These are phyloP conservation scores for Magnolia officinalis DNA, from an alignment of 164 flowering plant species.

Conservation along the genomic window DNA sequence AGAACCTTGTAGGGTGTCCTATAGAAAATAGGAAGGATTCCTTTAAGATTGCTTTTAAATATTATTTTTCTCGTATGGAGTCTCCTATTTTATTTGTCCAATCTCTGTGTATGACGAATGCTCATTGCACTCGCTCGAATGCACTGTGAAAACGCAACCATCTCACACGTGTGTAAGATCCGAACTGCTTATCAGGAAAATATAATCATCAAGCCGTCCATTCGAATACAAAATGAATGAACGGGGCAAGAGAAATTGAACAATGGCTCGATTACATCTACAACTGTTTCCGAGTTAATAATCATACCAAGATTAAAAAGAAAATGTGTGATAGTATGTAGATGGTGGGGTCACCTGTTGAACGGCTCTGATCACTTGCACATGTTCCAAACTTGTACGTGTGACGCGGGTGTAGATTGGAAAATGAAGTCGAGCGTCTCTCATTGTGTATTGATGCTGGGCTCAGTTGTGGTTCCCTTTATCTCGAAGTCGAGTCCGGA, in stretches of 20 bases:
- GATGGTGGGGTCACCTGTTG: no score
- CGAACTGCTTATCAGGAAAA: neutral
- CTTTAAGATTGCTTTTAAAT: slow-evolving; percentile 12
- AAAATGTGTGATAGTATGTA: no score
- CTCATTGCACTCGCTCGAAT: neutral
- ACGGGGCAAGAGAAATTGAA: no score
- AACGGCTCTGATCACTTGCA: no score
- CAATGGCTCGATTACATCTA: no score
- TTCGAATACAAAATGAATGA: no score
- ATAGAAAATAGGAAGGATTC: slow-evolving; percentile 22
- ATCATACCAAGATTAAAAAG: no score
- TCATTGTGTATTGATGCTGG: neutral
- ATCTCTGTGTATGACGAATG: neutral
- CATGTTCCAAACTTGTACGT: no score
- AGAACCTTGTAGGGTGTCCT: slow-evolving; percentile 56
- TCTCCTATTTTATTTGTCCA: slow-evolving; percentile 1
- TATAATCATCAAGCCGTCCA: no score
- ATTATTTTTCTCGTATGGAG: slow-evolving; percentile 12
- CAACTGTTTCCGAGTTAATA: no score
- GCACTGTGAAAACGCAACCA: neutral
- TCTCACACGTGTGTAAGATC: neutral
- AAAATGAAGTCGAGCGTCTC: neutral
- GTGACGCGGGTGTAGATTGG: neutral
- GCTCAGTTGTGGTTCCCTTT: neutral
- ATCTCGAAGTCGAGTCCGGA: slow-evolving; percentile 7